phyloP scores from a whole-genome alignment of 176 grass and related monocot species.

The Triticum monococcum region DNA sequence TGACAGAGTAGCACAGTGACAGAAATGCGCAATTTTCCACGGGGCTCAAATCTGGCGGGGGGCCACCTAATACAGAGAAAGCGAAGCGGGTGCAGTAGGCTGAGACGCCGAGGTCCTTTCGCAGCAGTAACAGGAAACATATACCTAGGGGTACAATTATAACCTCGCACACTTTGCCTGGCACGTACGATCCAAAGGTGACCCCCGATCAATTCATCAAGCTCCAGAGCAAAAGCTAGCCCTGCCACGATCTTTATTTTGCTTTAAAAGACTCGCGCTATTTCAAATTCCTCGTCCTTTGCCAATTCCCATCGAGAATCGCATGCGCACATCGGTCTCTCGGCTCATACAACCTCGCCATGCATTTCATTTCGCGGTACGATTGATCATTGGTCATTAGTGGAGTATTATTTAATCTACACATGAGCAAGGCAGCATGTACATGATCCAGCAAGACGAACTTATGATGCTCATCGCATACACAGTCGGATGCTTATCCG shows the following conservation, averaged over 20 bases:
- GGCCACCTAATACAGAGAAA: background rate
- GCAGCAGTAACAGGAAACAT: background rate
- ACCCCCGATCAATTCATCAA: background rate
- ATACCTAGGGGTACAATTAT: conserved; percentile 19
- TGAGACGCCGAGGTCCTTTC: background rate
- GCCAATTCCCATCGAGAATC: background rate
- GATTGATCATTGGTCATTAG: background rate
- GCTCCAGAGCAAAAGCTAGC: background rate
- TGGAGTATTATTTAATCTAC: background rate
- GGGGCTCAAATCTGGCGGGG: background rate
- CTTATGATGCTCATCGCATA: background rate
- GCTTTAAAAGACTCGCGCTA: background rate
- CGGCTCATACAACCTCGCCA: background rate
- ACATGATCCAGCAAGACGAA: background rate
- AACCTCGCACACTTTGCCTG: background rate
- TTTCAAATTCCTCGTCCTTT: conserved; percentile 1
- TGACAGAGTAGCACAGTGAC: background rate
- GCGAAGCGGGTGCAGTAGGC: background rate
- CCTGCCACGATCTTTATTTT: background rate
- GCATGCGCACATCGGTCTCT: background rate
- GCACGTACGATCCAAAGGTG: conserved; percentile 28
- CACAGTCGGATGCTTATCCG: conserved; percentile 19
- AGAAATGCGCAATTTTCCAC: background rate
- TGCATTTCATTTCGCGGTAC: background rate
- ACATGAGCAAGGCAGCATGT: background rate